Conservation (phyloP, 306 rosid species). For the Rubus idaeus region DNA sequence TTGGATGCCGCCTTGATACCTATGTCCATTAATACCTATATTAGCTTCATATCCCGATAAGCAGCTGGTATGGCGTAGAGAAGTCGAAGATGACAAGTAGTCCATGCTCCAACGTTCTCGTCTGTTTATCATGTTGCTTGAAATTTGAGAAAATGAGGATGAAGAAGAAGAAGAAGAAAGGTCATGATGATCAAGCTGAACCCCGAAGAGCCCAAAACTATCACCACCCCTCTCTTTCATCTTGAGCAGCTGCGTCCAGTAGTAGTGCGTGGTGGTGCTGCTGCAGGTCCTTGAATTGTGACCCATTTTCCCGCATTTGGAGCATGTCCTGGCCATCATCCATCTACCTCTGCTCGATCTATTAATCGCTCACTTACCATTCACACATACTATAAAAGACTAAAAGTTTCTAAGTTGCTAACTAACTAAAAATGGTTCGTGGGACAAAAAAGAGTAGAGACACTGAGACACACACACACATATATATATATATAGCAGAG, state of each 20-base stretch:
- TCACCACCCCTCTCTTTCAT: neutral
- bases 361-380: too few relatives aligned
- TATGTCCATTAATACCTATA: too few relatives aligned
- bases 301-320: slow-evolving; percentile 36
- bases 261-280: neutral
- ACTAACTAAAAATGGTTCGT: too few relatives aligned
- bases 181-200: slow-evolving; percentile 16
- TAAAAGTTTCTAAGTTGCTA: too few relatives aligned
- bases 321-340: slow-evolving; percentile 31
- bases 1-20: slow-evolving; percentile 4
- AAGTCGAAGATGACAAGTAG: slow-evolving; percentile 15
- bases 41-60: neutral
- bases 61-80: too few relatives aligned
- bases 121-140: too few relatives aligned
- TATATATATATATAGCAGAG: too few relatives aligned
- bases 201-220: slow-evolving; percentile 29
- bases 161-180: slow-evolving; percentile 21
- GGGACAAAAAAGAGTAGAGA: too few relatives aligned
- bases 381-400: too few relatives aligned
- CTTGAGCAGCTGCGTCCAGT: neutral
- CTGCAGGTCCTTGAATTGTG: slow-evolving; percentile 40
- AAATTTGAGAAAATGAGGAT: neutral
- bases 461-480: too few relatives aligned
- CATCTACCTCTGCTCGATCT: too few relatives aligned
- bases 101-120: slow-evolving; percentile 17